Conservation (phyloP, 148 eudicot genomes). For the Camellia lanceoleosa region DNA sequence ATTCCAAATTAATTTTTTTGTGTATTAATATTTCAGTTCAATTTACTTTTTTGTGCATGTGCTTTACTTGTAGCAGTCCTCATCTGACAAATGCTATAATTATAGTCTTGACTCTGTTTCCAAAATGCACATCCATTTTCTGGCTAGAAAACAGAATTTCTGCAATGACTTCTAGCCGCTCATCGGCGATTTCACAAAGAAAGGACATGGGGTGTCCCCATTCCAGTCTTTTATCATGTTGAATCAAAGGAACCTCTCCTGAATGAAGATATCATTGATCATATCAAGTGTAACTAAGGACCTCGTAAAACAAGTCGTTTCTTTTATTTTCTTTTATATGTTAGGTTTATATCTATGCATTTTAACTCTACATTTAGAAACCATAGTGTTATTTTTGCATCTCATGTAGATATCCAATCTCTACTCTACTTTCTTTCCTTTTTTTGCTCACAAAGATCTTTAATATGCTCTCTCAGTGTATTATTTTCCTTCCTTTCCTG, state of each 20-base stretch:
- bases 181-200: constrained; percentile 99
- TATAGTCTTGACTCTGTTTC: neutral
- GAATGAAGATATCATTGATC: constrained; percentile 76
- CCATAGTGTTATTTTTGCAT: neutral
- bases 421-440: too few relatives aligned
- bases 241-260: constrained; percentile 82
- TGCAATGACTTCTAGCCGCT: constrained; percentile 89
- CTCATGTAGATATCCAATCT: neutral
- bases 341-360: neutral
- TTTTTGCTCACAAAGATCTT: neutral
- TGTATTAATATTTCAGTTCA: neutral
- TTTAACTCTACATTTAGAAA: neutral
- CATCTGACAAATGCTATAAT: neutral
- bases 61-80: neutral
- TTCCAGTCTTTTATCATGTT: constrained; percentile 94
- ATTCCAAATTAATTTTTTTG: neutral
- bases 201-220: constrained; percentile 98
- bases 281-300: constrained; percentile 57
- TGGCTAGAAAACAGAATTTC: constrained; percentile 87
- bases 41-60: neutral
- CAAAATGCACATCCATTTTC: constrained; percentile 13
- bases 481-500: neutral
- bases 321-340: neutral
- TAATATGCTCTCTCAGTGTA: neutral
- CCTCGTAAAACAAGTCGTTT: neutral